These are phyloP conservation scores for Leucosporidium creatinivorum DNA, from an alignment of 768 basidiomycete genomes.

Conservation along the genomic window DNA sequence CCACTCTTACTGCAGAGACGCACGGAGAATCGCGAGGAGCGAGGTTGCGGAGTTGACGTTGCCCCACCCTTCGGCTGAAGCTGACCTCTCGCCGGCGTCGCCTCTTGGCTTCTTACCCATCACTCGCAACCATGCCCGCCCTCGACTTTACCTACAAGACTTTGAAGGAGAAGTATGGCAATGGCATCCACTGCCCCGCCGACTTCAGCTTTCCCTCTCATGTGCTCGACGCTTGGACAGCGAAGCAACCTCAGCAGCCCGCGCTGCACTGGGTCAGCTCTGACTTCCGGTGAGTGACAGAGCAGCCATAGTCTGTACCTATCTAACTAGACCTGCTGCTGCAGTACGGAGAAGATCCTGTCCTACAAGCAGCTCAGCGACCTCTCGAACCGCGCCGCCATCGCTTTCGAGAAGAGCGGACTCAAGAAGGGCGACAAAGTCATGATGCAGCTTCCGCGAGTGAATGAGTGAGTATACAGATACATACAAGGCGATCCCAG, in stretches of 20 bases:
- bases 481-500: background rate
- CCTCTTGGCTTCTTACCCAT: too few species aligned
- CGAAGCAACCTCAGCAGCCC: background rate
- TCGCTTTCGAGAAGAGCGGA: conserved; percentile 9
- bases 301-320: too few species aligned
- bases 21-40: too few species aligned
- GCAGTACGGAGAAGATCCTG: conserved; percentile 8
- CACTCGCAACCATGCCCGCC: too few species aligned
- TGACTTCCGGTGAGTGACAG: background rate
- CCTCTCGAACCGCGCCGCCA: conserved; percentile 11
- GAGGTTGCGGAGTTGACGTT: too few species aligned
- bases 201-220: conserved; percentile 25
- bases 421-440: conserved; percentile 30
- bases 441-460: conserved; percentile 16
- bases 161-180: background rate
- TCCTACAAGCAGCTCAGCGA: conserved; percentile 16
- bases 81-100: too few species aligned
- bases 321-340: too few species aligned
- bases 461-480: conserved; percentile 1
- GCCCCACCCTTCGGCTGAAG: too few species aligned
- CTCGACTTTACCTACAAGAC: background rate
- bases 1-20: too few species aligned
- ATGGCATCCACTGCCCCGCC: conserved; percentile 20
- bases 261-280: conserved; percentile 25
- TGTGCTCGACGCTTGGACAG: conserved; percentile 16